phyloP scores from a whole-genome alignment of 225 moss, liverwort and hornwort species.

The Pseudisothecium myosuroides region DNA sequence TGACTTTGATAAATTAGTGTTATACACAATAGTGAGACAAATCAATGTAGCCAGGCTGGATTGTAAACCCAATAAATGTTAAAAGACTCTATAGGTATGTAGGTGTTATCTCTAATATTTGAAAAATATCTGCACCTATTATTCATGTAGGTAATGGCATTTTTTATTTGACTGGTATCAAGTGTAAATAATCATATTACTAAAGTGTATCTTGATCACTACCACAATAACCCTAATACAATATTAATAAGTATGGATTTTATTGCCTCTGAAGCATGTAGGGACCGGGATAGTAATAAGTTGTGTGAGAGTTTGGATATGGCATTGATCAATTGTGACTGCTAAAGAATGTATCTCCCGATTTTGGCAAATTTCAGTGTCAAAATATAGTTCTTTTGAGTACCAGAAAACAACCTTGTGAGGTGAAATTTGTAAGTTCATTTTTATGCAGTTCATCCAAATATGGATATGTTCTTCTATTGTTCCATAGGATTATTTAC shows the following conservation, averaged over 20 bases:
- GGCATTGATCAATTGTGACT: not conserved
- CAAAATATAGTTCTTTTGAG: not conserved
- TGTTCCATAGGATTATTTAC: not conserved
- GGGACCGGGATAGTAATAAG: accelerated
- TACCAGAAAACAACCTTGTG: not conserved
- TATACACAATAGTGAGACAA: not conserved
- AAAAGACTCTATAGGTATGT: not conserved
- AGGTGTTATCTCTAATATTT: no score
- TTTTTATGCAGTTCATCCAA: not conserved
- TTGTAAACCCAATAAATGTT: not conserved
- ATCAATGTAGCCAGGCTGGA: accelerated
- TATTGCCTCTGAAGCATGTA: not conserved
- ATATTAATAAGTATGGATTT: not conserved
- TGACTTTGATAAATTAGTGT: no score
- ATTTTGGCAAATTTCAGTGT: not conserved
- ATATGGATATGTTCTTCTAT: not conserved
- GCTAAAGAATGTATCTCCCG: not conserved
- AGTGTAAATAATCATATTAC: not conserved
- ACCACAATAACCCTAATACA: not conserved
- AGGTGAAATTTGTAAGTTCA: not conserved
- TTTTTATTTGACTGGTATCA: not conserved
- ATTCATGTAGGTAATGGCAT: not conserved
- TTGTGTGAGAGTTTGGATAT: not conserved
- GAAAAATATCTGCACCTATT: not conserved
- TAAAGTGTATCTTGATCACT: not conserved